Evolutionary conservation across 208 protist species (phyloP).

Genomic region (Porcisia hertigi): DNA sequence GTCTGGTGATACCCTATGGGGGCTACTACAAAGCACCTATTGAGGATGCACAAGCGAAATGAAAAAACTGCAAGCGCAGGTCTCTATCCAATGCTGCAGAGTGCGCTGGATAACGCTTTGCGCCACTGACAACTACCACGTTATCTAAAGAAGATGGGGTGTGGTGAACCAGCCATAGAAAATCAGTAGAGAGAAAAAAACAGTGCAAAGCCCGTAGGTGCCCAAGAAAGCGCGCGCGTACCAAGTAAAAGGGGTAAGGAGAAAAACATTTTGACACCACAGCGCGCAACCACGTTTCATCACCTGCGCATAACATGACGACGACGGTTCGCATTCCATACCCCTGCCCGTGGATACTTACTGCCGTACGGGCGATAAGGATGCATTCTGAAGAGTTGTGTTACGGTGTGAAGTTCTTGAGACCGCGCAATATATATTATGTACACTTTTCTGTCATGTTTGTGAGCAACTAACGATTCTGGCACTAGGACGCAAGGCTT

Average conservation of each 20-base stretch:
- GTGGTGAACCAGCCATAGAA: not conserved
- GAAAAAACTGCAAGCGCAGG: not conserved
- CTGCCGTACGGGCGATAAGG: not conserved
- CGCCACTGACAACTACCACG: too few species aligned
- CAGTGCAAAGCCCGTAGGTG: too few species aligned
- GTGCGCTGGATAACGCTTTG: too few species aligned
- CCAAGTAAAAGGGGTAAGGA: not conserved
- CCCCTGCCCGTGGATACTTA: not conserved
- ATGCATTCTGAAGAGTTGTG: too few species aligned
- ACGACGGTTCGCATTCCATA: not conserved
- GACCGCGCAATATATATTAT: not conserved
- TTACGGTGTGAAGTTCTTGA: not conserved
- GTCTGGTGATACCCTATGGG: not conserved
- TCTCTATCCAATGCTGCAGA: not conserved
- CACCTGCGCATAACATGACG: not conserved
- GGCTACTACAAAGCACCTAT: not conserved
- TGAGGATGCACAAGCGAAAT: not conserved
- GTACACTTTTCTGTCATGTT: not conserved
- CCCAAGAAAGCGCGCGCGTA: not conserved
- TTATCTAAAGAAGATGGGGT: not conserved
- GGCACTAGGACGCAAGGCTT: not conserved
- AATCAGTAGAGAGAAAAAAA: not conserved
- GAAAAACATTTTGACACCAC: not conserved
- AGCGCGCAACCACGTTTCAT: not conserved
- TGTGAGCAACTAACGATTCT: not conserved